Conservation (phyloP, 139 green algal species). For the Yamagishiella unicocca region DNA sequence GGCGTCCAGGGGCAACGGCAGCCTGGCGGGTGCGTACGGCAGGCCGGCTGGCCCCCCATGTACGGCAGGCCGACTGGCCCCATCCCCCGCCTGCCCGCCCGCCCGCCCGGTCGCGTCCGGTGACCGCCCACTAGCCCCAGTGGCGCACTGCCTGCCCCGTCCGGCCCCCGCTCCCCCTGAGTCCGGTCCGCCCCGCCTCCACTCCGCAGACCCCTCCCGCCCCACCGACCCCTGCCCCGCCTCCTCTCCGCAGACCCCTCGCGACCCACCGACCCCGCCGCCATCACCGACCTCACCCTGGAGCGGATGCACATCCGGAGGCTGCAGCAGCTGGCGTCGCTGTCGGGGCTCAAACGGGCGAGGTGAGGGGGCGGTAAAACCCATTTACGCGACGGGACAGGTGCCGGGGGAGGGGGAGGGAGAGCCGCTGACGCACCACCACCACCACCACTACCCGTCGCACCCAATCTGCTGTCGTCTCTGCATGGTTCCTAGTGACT, state of each 20-base stretch:
- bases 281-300: conserved; percentile 64
- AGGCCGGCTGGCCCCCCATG: too few relatives aligned
- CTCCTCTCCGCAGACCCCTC: background rate
- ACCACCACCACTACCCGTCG: too few relatives aligned
- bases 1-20: conserved; percentile 11
- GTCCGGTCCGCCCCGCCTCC: background rate
- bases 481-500: too few relatives aligned
- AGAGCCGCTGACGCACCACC: too few relatives aligned
- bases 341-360: conserved; percentile 4
- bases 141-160: too few relatives aligned
- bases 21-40: conserved; percentile 32
- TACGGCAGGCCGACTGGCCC: too few relatives aligned
- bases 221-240: conserved; percentile 2
- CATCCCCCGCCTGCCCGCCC: too few relatives aligned
- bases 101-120: too few relatives aligned
- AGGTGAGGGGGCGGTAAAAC: background rate
- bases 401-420: background rate
- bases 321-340: conserved; percentile 53
- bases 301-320: conserved; percentile 63
- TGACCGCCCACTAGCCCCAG: too few relatives aligned
- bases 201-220: background rate
- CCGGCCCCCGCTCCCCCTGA: too few relatives aligned
- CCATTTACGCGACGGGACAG: too few relatives aligned
- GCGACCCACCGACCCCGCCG: conserved; percentile 6
- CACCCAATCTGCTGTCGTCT: too few relatives aligned